Base-by-base conservation (phyloP, 177 flowering plant species). In the Tripterygium wilfordii region DNA sequence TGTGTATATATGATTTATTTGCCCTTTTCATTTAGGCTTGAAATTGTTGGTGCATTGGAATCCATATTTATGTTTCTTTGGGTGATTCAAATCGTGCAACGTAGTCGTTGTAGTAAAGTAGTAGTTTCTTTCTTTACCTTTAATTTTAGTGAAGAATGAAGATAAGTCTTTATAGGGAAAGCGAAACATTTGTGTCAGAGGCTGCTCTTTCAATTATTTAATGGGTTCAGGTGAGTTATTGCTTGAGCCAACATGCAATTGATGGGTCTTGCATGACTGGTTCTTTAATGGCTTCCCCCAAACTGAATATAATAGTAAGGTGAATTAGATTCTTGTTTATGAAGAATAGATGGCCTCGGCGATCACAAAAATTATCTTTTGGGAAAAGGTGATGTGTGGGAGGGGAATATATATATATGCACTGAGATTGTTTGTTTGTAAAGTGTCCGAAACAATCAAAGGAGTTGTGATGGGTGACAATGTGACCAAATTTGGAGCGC, bases 351-450 rank as follows among this genome's bases (percentile, higher is more conserved):
- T 35, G 48, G 52, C 38, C 47, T 57, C 21, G 42, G 27, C 45
- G 57, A 58, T 49, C 41, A n/a, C 49, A n/a, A 56, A 49, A 56
- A 56, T 60, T 30, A 18, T 54, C 70, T 55, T 73, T 67, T 63
- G 27, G 42, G 26, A 47, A 67, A 70, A 63, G 62, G 37, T 64
- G 62, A 55, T 47, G 21, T n/a, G n/a, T n/a, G n/a, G n/a, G 51
- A 43, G 32, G 54, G 71, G 84, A 78, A 78, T 78, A 78, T 62
- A 56, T 44, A 26, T 54, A 32, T 78, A 72, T 72, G 74, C 76
- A 24, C 53, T 27, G 57, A 56, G 52, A 45, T 41, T 54, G 32
- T 59, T 63, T 42, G 39, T 42, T 20, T 24, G 19, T 51, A 64
- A 65, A 60, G 59, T 38, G 40, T 49, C 53, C 61, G 65, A 43